phyloP scores from a whole-genome alignment of 371 early-diverging fungal genomes.

The Apophysomyces variabilis region DNA sequence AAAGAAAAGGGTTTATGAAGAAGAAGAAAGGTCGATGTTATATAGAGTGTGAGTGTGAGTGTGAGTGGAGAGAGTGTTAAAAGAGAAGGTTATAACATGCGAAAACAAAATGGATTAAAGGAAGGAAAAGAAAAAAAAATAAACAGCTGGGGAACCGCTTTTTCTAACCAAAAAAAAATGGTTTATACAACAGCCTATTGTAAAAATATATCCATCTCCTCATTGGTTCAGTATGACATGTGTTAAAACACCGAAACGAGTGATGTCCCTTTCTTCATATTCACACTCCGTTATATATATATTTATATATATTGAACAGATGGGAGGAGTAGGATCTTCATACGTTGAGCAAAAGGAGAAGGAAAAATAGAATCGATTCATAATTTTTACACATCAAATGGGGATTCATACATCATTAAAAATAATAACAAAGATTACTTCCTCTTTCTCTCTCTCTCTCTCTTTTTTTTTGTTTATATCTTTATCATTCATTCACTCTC shows the following conservation, averaged over 20 bases:
- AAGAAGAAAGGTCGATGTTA: slow-evolving; percentile 1
- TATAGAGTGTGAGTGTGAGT: neutral
- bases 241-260: slow-evolving; percentile 5
- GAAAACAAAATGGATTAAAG: slow-evolving; percentile 8
- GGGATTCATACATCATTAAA: neutral
- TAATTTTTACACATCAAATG: neutral
- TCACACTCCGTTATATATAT: too few species aligned
- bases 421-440: neutral
- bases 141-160: neutral
- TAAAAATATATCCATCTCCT: neutral
- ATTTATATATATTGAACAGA: too few species aligned
- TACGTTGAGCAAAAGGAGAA: neutral
- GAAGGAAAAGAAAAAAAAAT: slow-evolving; percentile 14
- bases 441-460: neutral
- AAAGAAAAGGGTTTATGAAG: neutral
- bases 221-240: slow-evolving; percentile 12
- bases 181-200: slow-evolving; percentile 9
- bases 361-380: neutral
- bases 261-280: neutral
- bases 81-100: slow-evolving; percentile 4
- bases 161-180: slow-evolving; percentile 2
- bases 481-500: neutral
- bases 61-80: too few species aligned
- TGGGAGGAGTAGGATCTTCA: too few species aligned
- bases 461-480: neutral